Evolutionary conservation across 768 basidiomycete genomes (phyloP).

Genomic region (Cyclocybe cylindracea): DNA sequence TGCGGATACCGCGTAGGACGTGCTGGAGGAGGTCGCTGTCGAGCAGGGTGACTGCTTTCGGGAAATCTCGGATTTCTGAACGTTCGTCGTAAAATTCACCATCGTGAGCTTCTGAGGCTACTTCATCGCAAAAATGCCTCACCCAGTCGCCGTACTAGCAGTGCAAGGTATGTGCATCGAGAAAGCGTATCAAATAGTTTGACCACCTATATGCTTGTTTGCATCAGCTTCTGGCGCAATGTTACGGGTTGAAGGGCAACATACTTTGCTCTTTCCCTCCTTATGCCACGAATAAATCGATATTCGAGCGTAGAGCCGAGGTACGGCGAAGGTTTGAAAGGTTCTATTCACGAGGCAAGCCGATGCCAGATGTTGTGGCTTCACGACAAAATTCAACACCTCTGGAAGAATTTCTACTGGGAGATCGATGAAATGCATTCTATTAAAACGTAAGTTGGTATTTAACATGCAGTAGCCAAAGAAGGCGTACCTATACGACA

Average conservation of each 20-base stretch:
- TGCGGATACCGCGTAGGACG: conserved; percentile 53
- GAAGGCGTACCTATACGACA: no score
- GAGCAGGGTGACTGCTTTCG: conserved; percentile 43
- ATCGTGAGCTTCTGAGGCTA: neutral
- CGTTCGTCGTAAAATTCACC: neutral
- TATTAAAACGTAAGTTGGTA: neutral
- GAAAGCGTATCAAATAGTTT: conserved; percentile 65
- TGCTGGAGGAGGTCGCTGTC: conserved; percentile 35
- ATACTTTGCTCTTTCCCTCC: conserved; percentile 61
- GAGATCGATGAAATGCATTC: conserved; percentile 48
- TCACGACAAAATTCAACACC: conserved; percentile 51
- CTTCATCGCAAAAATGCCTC: conserved; percentile 13
- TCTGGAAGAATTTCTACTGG: conserved; percentile 66
- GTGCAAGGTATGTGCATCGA: conserved; percentile 53
- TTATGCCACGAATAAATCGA: conserved; percentile 74
- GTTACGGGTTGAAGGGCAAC: neutral
- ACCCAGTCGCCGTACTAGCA: conserved; percentile 61
- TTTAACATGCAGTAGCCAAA: no score
- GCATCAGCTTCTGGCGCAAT: neutral
- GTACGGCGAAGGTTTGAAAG: conserved; percentile 53
- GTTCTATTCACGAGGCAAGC: conserved; percentile 58
- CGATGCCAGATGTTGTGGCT: conserved; percentile 50
- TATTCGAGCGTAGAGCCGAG: conserved; percentile 56
- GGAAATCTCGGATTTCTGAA: conserved; percentile 74
- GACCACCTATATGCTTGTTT: conserved; percentile 44